Percentiles rank a stretch among this genome's conserved stretches.
Conservation (phyloP, 345 rosid species). For the Firmiana major region DNA sequence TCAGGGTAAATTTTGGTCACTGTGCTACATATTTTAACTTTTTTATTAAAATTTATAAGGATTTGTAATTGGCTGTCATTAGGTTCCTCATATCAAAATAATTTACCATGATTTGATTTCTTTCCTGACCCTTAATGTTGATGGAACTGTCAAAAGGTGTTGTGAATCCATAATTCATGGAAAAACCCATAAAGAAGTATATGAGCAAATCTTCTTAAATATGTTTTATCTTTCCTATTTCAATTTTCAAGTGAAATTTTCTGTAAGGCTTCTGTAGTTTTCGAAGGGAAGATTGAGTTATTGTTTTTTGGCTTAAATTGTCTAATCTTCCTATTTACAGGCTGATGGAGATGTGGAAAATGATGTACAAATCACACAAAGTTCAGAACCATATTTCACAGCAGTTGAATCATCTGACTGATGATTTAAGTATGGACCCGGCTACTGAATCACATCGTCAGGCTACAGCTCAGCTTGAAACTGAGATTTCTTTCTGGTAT, state of each 20-base stretch:
- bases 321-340: constrained; percentile 29
- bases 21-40: neutral
- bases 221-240: neutral
- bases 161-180: neutral
- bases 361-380: constrained; percentile 77
- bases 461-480: constrained; percentile 74
- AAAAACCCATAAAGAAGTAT: neutral
- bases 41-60: neutral
- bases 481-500: constrained; percentile 72
- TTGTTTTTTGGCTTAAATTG: neutral
- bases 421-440: constrained; percentile 39
- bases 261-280: neutral
- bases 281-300: neutral
- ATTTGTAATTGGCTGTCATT: neutral
- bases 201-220: neutral
- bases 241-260: neutral
- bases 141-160: neutral
- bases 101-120: neutral
- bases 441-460: constrained; percentile 65
- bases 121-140: neutral
- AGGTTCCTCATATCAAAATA: neutral
- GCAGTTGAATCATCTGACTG: constrained; percentile 58
- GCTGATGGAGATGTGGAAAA: constrained; percentile 67
- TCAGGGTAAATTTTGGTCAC: constrained; percentile 54
- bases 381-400: constrained; percentile 66